Percentiles rank a stretch among this genome's conserved stretches.
Conservation (phyloP, 2,329 filamentous ascomycete species). For the Thermochaetoides dissita region DNA sequence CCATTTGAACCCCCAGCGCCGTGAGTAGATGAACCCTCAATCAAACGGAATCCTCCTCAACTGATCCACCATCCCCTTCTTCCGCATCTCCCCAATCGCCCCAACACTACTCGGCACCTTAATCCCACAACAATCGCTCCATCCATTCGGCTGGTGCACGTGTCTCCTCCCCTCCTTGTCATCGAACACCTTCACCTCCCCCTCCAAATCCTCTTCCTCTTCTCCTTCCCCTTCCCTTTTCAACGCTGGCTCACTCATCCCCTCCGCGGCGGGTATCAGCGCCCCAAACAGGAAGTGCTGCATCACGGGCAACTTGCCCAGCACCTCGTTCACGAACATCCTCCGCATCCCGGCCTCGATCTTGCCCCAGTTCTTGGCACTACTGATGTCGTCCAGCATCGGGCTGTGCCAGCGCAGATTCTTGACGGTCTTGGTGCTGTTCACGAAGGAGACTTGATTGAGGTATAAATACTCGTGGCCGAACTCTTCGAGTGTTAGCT, state of each 20-base stretch:
- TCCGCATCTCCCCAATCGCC: conserved; percentile 77
- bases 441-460: conserved; percentile 85
- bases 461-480: conserved; percentile 76
- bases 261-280: conserved; percentile 63
- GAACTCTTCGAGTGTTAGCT: conserved; percentile 76
- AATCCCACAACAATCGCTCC: conserved; percentile 97
- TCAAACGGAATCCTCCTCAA: conserved; percentile 72
- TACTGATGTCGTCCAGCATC: conserved; percentile 95
- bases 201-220: conserved; percentile 35
- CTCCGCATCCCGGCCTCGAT: conserved; percentile 89
- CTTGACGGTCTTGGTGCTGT: conserved; percentile 90
- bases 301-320: conserved; percentile 92
- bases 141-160: conserved; percentile 57
- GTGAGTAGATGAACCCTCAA: conserved; percentile 25
- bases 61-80: conserved; percentile 44
- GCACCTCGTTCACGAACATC: conserved; percentile 89
- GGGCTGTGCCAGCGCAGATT: conserved; percentile 92
- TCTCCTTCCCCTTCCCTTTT: conserved; percentile 28
- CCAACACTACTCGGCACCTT: conserved; percentile 90
- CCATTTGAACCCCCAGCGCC: no score
- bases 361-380: conserved; percentile 79
- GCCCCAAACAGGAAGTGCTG: conserved; percentile 94
- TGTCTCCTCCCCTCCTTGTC: conserved; percentile 52
- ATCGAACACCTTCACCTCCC: conserved; percentile 45
- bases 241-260: conserved; percentile 53